These are phyloP conservation scores for Caryopteris hybrid DNA, from an alignment of 305 asterid species.

Conservation along the genomic window DNA sequence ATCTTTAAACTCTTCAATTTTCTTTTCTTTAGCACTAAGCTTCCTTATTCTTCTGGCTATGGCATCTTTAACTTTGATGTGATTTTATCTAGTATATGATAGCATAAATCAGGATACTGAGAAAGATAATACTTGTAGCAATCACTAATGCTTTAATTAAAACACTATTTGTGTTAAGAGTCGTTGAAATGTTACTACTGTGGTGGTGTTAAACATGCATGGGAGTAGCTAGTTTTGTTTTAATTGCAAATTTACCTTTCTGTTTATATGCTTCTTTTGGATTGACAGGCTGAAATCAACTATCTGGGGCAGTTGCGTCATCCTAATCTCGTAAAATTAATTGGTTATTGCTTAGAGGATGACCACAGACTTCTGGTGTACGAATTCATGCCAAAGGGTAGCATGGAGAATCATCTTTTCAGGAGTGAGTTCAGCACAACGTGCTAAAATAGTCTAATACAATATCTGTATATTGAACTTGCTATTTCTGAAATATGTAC, in stretches of 20 bases:
- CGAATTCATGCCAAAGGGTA: slow-evolving; percentile 75
- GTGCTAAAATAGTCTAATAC: too few relatives aligned
- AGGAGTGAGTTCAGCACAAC: too few relatives aligned
- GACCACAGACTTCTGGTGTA: slow-evolving; percentile 63
- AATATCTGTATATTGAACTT: too few relatives aligned
- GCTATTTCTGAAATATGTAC: too few relatives aligned
- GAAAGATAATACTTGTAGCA: background rate
- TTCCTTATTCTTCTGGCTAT: background rate
- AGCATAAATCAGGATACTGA: background rate
- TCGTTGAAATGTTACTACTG: background rate
- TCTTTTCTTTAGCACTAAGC: background rate
- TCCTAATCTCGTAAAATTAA: slow-evolving; percentile 64
- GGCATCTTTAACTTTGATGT: too few relatives aligned
- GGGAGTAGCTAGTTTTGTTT: background rate
- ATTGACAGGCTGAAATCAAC: slow-evolving; percentile 62
- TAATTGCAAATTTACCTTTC: background rate
- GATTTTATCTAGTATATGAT: background rate
- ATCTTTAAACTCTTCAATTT: background rate
- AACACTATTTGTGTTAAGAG: background rate
- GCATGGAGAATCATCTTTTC: slow-evolving; percentile 79
- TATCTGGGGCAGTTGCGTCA: slow-evolving; percentile 63
- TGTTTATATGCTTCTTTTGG: slow-evolving; percentile 5
- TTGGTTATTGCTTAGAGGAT: slow-evolving; percentile 70
- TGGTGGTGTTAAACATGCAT: background rate
- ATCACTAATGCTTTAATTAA: too few relatives aligned